Evolutionary conservation across 768 basidiomycete species (phyloP).

Genomic region (Fomitopsis serialis): DNA sequence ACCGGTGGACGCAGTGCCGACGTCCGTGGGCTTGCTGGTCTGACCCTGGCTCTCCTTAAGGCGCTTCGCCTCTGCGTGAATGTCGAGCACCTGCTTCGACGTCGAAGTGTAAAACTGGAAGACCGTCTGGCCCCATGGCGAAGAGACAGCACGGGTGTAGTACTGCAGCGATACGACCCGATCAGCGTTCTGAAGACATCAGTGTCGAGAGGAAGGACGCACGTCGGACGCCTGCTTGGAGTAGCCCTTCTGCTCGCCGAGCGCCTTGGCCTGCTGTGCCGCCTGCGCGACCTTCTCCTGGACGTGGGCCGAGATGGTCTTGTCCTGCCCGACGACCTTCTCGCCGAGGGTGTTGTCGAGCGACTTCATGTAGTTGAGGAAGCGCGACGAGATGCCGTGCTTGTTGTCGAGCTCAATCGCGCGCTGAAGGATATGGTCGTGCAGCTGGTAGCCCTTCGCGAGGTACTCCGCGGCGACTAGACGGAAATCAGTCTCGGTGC

Average conservation of each 20-base stretch:
- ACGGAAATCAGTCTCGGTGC: no score
- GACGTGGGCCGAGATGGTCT: slow-evolving; percentile 74
- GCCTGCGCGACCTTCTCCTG: slow-evolving; percentile 60
- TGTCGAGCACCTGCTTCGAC: slow-evolving; percentile 83
- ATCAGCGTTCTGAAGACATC: neutral
- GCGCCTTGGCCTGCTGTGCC: slow-evolving; percentile 59
- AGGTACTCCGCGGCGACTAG: slow-evolving; percentile 90
- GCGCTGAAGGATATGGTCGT: slow-evolving; percentile 70
- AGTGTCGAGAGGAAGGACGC: slow-evolving; percentile 9
- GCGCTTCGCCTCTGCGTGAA: slow-evolving; percentile 88
- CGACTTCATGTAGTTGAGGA: slow-evolving; percentile 71
- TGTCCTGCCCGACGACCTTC: slow-evolving; percentile 69
- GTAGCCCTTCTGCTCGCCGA: slow-evolving; percentile 82
- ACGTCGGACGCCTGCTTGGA: slow-evolving; percentile 67
- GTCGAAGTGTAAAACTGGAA: slow-evolving; percentile 81
- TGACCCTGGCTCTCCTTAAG: slow-evolving; percentile 39
- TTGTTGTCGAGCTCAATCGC: slow-evolving; percentile 80
- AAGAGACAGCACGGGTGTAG: slow-evolving; percentile 70
- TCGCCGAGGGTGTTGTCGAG: slow-evolving; percentile 65
- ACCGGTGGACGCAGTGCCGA: slow-evolving; percentile 10
- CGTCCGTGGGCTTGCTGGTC: neutral
- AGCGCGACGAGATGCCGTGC: slow-evolving; percentile 84
- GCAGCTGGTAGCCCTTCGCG: slow-evolving; percentile 80
- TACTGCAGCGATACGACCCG: slow-evolving; percentile 43
- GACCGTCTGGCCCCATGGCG: slow-evolving; percentile 74